These are phyloP conservation scores for Colletotrichum abscissum DNA, from an alignment of 2,329 filamentous ascomycete species.

Conservation along the genomic window DNA sequence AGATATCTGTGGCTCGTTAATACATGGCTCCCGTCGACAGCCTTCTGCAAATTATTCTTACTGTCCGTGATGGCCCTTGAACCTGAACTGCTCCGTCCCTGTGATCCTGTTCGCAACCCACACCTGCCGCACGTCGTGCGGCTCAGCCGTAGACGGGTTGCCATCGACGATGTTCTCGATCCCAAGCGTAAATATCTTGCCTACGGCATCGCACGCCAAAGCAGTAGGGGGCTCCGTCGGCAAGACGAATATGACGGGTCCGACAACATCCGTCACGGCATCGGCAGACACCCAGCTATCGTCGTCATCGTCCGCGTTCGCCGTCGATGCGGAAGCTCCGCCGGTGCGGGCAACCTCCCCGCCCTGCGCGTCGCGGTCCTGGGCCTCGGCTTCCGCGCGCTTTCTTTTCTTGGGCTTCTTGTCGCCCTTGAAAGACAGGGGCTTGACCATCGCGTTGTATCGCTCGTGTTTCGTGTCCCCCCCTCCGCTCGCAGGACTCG, in stretches of 20 bases:
- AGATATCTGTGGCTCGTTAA: slow-evolving; percentile 71
- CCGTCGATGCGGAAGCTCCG: slow-evolving; percentile 38
- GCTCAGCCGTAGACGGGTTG: slow-evolving; percentile 87
- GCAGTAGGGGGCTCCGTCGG: slow-evolving; percentile 79
- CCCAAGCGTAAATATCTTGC: slow-evolving; percentile 83
- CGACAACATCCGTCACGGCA: slow-evolving; percentile 76
- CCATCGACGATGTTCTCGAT: slow-evolving; percentile 91
- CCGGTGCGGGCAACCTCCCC: slow-evolving; percentile 44
- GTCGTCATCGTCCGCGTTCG: slow-evolving; percentile 65
- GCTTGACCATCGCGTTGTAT: slow-evolving; percentile 77
- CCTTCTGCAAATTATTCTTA: slow-evolving; percentile 50
- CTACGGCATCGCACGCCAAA: slow-evolving; percentile 86
- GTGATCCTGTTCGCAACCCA: slow-evolving; percentile 90
- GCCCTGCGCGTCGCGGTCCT: slow-evolving; percentile 17
- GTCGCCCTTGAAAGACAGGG: slow-evolving; percentile 95
- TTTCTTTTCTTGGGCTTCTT: slow-evolving; percentile 95
- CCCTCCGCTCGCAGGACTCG: background rate
- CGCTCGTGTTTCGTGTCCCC: background rate
- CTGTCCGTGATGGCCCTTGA: slow-evolving; percentile 92
- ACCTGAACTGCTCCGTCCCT: slow-evolving; percentile 83
- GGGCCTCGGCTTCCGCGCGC: slow-evolving; percentile 66
- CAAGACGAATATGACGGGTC: slow-evolving; percentile 85
- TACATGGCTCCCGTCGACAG: background rate
- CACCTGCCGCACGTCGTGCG: slow-evolving; percentile 94
- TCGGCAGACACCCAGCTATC: slow-evolving; percentile 95